These are phyloP conservation scores for Agrocybe praecox DNA, from an alignment of 768 basidiomycete genomes.

Conservation along the genomic window DNA sequence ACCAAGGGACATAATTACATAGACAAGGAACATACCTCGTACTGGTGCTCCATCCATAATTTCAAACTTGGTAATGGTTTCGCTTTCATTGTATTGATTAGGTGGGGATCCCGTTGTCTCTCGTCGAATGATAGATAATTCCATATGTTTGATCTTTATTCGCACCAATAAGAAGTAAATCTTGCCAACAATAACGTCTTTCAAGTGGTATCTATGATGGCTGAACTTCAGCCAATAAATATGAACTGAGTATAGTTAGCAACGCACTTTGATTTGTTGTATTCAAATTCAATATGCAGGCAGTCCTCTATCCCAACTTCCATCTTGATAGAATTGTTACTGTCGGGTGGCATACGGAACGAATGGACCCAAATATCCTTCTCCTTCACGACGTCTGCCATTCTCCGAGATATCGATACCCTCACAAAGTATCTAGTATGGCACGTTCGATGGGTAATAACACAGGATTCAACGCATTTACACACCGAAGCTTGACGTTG, in stretches of 20 bases:
- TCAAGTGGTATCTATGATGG: conserved; percentile 86
- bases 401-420: conserved; percentile 85
- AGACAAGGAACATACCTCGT: conserved; percentile 58
- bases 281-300: conserved; percentile 98
- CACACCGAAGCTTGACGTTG: conserved; percentile 94
- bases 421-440: conserved; percentile 83
- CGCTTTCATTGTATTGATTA: conserved; percentile 99
- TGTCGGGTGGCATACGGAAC: conserved; percentile 98
- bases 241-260: conserved; percentile 7
- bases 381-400: conserved; percentile 94
- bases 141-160: conserved; percentile 99
- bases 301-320: conserved; percentile 99
- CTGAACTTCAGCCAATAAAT: background rate
- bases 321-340: conserved; percentile 99
- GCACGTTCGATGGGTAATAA: no score
- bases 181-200: conserved; percentile 99
- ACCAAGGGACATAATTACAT: background rate
- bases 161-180: conserved; percentile 98
- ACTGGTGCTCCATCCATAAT: conserved; percentile 99
- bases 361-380: conserved; percentile 98
- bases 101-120: conserved; percentile 97
- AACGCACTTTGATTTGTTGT: conserved; percentile 97
- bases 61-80: conserved; percentile 99
- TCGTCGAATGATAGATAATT: conserved; percentile 94
- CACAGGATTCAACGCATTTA: background rate